Base-by-base conservation (phyloP, 306 rosid species). In the Luffa acutangula region DNA sequence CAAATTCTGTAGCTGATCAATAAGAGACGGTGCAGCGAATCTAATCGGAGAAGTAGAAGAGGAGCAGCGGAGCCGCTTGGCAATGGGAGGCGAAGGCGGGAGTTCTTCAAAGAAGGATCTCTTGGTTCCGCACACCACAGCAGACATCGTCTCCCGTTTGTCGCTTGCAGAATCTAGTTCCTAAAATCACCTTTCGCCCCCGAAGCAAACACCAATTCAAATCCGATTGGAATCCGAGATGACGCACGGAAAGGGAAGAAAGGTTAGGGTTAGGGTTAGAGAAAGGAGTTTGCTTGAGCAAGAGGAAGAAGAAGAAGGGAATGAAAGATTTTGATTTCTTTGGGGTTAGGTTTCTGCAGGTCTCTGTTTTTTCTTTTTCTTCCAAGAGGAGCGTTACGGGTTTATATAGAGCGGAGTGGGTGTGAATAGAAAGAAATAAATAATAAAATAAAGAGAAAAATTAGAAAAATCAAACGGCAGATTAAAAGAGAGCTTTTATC, bases 91-190 rank as follows among this genome's bases (percentile, higher is more conserved):
- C 20, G 97, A 93, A 14, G 97, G 90, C 64, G 96, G 99, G 74
- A 93, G 93, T 36, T 95, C 99, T 88, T 95, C 99, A 39, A 95
- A 93, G 88, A 93, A 95, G 81, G 97, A 89, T 89, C 97, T 89
- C 91, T 95, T 95, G 90, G 91, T 89, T 83, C 99, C 99, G 79
- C 99, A 91, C 90, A 95, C 99, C 21, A 93, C 97, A 83, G 97
- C 97, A 91, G 97, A 95, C 99, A 95, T 93, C 85, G 86, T 90
- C 87, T 73, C 77, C 49, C 65, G 74, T 43, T 59, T 51, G 60
- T 71, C 62, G 80, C 59, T n/a, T 57, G 41, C 73, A 52, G 64
- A 59, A 33, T 73, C 76, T 41, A 36, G 37, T 42, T 25, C 77
- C 49, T 39, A 74, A 77, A 34, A 52, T 8, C 71, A 12, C 62